Percentiles rank a stretch among this genome's conserved stretches.
These are phyloP conservation scores for Trametes cubensis DNA, from an alignment of 768 basidiomycete species.

Conservation along the genomic window DNA sequence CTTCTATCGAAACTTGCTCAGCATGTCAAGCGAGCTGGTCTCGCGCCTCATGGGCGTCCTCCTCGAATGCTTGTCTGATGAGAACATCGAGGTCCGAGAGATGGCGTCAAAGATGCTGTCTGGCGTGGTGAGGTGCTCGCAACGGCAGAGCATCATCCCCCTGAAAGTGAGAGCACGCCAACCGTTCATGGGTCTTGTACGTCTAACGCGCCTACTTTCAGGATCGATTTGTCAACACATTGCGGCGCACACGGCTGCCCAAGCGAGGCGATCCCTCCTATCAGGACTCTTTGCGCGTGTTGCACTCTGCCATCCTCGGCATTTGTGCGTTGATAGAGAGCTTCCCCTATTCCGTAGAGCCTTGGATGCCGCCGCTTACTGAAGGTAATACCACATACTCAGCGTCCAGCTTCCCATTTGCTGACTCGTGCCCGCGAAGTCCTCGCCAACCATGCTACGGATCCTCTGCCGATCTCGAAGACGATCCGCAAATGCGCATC, in stretches of 20 bases:
- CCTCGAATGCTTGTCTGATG: conserved; percentile 81
- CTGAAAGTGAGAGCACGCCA: conserved; percentile 60
- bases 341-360: conserved; percentile 58
- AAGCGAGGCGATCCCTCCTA: conserved; percentile 70
- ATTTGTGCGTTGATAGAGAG: conserved; percentile 54
- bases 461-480: conserved; percentile 88
- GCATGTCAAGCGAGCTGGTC: conserved; percentile 68
- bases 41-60: conserved; percentile 80
- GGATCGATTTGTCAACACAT: conserved; percentile 79
- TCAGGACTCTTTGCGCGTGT: conserved; percentile 65
- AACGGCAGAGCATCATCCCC: conserved; percentile 81
- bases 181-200: background rate
- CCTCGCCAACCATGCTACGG: conserved; percentile 75
- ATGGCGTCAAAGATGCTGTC: conserved; percentile 87
- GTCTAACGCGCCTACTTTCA: conserved; percentile 34
- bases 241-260: conserved; percentile 65
- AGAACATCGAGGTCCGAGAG: conserved; percentile 91
- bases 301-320: conserved; percentile 72
- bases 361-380: conserved; percentile 64
- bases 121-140: conserved; percentile 88
- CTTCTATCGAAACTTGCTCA: conserved; percentile 86
- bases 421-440: conserved; percentile 43
- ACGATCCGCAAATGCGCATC: conserved; percentile 85
- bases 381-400: conserved; percentile 52
- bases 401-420: background rate